Base-by-base conservation (phyloP, 2,329 filamentous ascomycete genomes). In the Simplicillium sp. region DNA sequence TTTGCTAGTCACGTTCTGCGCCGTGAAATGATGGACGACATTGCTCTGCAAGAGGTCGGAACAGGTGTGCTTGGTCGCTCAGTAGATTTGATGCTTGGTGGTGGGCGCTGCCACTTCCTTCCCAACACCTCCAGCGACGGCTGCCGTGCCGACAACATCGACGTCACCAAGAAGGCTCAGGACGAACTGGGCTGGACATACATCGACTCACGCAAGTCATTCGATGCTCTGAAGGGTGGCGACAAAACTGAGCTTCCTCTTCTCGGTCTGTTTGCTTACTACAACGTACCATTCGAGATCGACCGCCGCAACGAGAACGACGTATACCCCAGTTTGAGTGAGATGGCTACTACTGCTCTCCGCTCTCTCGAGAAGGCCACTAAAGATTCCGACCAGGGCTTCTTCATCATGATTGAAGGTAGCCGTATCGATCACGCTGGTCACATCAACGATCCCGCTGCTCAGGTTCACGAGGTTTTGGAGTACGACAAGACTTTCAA, bases 371-470 rank as follows among this genome's bases (percentile, higher is more conserved):
- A 84, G 46, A 79, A 80, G 44, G 92, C 89, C 0, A 96, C 92
- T 0, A 71, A 77, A 54, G 71, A 89, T 55, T 87, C 77, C 46
- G 87, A 97, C 34, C 80, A 94, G 61, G 92, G 92, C 4, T 98
- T 97, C 70, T 98, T 98, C 65, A 70, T 98, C 52, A 95, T 98
- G 90, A 94, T 98, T 46, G 92, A 98, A 62, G 92, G 89, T 4
- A 94, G 87, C 53, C 76, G 92, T 34, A 97, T 98, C 53, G 92
- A 98, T 55, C 92, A 98, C 58, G 90, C 92, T 4, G 92, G 88
- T 7, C 86, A 92, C 57, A 77, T 75, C 47, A 92, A 92, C 51
- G 86, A 92, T 52, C 85, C 86, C 0, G 85, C 83, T 9, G 84
- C 86, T 1, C 86, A 92, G 55, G 86, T 90, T 11, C 82, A 86